phyloP scores from a whole-genome alignment of 768 basidiomycete genomes.

The Agrocybe pediades region DNA sequence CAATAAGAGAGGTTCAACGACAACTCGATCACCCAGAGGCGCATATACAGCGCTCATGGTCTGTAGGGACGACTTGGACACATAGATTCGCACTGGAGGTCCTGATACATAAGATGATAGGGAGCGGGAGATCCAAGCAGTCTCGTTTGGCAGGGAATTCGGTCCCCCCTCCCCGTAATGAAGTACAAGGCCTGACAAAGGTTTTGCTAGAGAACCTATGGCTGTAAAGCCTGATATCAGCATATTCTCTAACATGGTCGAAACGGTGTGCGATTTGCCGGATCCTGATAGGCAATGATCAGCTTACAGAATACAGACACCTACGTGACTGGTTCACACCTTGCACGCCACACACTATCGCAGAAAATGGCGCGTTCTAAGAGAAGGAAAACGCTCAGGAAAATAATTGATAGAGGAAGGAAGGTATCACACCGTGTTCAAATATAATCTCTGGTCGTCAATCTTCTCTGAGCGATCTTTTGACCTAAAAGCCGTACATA shows the following conservation, averaged over 20 bases:
- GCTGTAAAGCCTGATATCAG: conserved; percentile 51
- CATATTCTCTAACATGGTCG: conserved; percentile 71
- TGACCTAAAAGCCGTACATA: conserved; percentile 26
- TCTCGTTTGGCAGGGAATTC: conserved; percentile 60
- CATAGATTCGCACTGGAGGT: conserved; percentile 50
- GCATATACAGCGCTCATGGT: conserved; percentile 62
- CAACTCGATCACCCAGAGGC: conserved; percentile 48
- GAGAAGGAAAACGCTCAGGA: neutral
- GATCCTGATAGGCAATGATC: conserved; percentile 43
- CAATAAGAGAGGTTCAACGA: conserved; percentile 57
- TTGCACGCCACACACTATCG: conserved; percentile 77
- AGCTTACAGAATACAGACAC: neutral
- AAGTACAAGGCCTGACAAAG: conserved; percentile 64
- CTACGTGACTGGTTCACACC: conserved; percentile 21
- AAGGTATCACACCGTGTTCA: conserved; percentile 59
- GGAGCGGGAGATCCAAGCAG: conserved; percentile 57
- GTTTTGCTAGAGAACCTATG: conserved; percentile 53
- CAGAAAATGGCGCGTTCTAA: conserved; percentile 75
- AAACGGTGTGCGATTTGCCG: conserved; percentile 74
- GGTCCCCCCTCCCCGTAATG: conserved; percentile 72
- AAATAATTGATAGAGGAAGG: neutral
- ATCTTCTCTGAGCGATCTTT: conserved; percentile 33
- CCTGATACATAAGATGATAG: conserved; percentile 28
- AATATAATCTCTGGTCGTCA: conserved; percentile 56
- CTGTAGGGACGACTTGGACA: conserved; percentile 60